Conservation (phyloP, 805 yeast genomes). For the Yarrowia deformans region DNA sequence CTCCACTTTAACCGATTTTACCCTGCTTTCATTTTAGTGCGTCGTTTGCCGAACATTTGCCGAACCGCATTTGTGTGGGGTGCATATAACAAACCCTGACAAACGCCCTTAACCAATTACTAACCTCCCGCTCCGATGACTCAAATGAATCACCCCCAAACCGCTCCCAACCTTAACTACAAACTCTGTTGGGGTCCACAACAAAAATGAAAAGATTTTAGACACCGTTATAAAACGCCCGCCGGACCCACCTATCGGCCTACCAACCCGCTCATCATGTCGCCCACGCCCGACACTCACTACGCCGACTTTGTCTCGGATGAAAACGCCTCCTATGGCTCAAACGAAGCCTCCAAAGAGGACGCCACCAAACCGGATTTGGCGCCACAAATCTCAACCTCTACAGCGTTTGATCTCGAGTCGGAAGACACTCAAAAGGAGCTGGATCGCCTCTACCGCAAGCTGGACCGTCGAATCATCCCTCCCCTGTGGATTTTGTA, state of each 20-base stretch:
- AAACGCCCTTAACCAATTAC: too few species aligned
- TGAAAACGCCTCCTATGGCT: not conserved
- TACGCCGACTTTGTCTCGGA: not conserved
- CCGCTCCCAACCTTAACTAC: too few species aligned
- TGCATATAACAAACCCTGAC: not conserved
- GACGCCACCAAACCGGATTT: too few species aligned
- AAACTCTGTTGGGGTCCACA: too few species aligned
- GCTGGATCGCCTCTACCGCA: conserved; percentile 55
- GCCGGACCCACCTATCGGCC: too few species aligned
- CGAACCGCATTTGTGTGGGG: not conserved
- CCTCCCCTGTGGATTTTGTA: conserved; percentile 85
- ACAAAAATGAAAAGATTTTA: too few species aligned
- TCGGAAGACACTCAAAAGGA: conserved; percentile 36
- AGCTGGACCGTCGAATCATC: conserved; percentile 72
- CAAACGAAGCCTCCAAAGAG: too few species aligned
- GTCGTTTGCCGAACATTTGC: not conserved
- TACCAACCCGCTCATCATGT: not conserved
- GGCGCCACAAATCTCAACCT: not conserved
- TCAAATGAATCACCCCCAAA: too few species aligned
- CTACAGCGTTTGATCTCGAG: conserved; percentile 13
- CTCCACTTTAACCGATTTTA: not conserved
- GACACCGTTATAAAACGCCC: too few species aligned
- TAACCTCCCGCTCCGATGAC: too few species aligned
- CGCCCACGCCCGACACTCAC: not conserved
- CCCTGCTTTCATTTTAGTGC: not conserved